Evolutionary conservation across 176 grass and related monocot genomes (phyloP).

Genomic region (Oryza meridionalis): DNA sequence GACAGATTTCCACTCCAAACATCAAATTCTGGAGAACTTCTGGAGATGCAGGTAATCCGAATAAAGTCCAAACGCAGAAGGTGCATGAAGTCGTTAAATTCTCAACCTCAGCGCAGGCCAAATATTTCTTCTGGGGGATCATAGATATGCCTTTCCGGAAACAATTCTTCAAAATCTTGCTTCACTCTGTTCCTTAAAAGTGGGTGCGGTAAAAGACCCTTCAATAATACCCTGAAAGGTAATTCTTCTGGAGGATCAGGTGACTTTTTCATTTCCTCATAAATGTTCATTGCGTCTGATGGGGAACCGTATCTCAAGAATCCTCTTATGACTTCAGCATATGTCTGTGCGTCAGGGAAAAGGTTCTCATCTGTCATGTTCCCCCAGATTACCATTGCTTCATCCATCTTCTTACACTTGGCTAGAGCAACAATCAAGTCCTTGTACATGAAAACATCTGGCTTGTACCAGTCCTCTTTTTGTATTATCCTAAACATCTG

Average conservation of each 20-base stretch:
- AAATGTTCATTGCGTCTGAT: conserved; percentile 95
- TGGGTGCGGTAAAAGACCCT: conserved; percentile 87
- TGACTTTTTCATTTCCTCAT: conserved; percentile 90
- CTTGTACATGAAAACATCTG: conserved; percentile 94
- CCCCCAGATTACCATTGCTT: conserved; percentile 79
- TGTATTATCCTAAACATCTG: conserved; percentile 91
- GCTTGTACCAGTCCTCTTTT: conserved; percentile 96
- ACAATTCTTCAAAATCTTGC: conserved; percentile 96
- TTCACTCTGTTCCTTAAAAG: conserved; percentile 91
- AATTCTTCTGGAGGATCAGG: conserved; percentile 82
- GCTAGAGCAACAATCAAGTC: conserved; percentile 89
- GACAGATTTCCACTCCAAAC: background rate
- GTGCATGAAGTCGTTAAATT: background rate
- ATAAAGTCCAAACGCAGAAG: conserved; percentile 7
- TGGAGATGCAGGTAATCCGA: conserved; percentile 17
- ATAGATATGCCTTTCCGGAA: conserved; percentile 90
- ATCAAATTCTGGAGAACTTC: conserved; percentile 24
- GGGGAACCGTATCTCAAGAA: conserved; percentile 92
- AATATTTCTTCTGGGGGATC: conserved; percentile 97
- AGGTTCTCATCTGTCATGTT: conserved; percentile 77
- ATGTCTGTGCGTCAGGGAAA: conserved; percentile 90
- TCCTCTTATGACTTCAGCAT: conserved; percentile 90
- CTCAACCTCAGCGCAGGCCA: conserved; percentile 64
- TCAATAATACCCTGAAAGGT: conserved; percentile 89
- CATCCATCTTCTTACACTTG: conserved; percentile 91